phyloP scores from a whole-genome alignment of 2,329 filamentous ascomycete genomes.

The Allantophomopsis lycopodina region DNA sequence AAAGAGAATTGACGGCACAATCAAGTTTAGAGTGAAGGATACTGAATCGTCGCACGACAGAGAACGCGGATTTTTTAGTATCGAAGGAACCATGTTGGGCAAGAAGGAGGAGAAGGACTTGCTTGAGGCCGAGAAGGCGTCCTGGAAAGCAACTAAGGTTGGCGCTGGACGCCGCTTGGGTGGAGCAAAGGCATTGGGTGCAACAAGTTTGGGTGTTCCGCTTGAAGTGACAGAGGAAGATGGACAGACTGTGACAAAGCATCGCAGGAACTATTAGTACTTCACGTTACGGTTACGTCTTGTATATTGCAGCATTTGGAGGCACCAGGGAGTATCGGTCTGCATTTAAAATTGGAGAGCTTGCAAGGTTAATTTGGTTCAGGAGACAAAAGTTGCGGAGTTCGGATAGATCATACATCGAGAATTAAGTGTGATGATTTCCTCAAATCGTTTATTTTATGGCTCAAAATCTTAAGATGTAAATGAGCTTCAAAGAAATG shows the following conservation, averaged over 20 bases:
- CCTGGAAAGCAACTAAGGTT: slow-evolving; percentile 23
- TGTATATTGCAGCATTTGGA: no score
- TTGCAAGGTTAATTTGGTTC: no score
- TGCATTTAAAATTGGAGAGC: no score
- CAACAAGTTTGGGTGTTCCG: slow-evolving; percentile 15
- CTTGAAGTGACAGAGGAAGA: slow-evolving; percentile 5
- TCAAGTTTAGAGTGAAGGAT: slow-evolving; percentile 71
- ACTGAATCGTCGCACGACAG: slow-evolving; percentile 69
- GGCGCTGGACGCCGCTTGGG: slow-evolving; percentile 22
- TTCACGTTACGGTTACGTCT: no score
- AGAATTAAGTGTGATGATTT: no score
- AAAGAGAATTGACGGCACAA: slow-evolving; percentile 51
- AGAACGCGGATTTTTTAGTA: slow-evolving; percentile 66
- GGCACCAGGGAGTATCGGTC: no score
- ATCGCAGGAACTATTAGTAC: not conserved
- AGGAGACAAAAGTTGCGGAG: no score
- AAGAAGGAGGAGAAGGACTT: slow-evolving; percentile 51
- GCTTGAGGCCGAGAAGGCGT: slow-evolving; percentile 35
- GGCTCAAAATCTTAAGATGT: no score
- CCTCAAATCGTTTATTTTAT: no score
- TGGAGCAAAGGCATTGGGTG: slow-evolving; percentile 14
- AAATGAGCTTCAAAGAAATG: no score
- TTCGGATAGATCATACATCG: no score
- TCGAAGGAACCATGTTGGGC: slow-evolving; percentile 76
- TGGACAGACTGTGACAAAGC: not conserved